Base-by-base conservation (phyloP, 257 asterid genomes). In the Mentha longifolia region DNA sequence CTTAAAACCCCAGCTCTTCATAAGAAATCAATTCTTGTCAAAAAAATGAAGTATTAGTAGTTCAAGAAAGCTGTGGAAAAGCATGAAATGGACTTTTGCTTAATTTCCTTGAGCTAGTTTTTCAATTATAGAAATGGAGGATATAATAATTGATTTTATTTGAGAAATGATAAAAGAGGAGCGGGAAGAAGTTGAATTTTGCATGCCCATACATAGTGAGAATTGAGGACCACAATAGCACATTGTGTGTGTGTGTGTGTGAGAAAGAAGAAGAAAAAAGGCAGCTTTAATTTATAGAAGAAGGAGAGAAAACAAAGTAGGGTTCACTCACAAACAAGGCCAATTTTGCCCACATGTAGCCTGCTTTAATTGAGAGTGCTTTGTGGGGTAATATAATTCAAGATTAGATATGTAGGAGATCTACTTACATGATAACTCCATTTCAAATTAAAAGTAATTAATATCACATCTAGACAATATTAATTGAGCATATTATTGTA, bases 51-150 rank as follows among this genome's bases (percentile, higher is more conserved):
- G 75, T 42, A 56, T 62, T n/a, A 66, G 59, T 54, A 90, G 97
- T 90, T 90, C 97, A 90, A 90, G 95, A 90, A 90, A 88, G 97
- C 95, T 86, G 97, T 90, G 97, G 97, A 88, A 88, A 84, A 85
- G 88, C 86, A 91, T 82, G 89, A 74, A 90, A 78, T 82, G 87
- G 90, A 83, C 88, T 85, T 57, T 64, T 67, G 16, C 8, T 35
- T 35, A 35, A 35, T 35, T 35, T 35, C 39, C 39, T 35, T 0
- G 39, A 35, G 39, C 7, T 4, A 35, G 39, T 7, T 35, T 28
- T 28, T 46, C 51, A 13, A 4, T 16, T 46, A 35, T 5, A 35
- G 39, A 35, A 35, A 35, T 35, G 47, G 47, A 42, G 47, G 39
- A 35, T 35, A 7, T 0, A 5, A n/a, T 15, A 9, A 3, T 9